Percentiles rank a stretch among this genome's conserved stretches.
Conservation (phyloP, 164 flowering plant genomes). For the Chloranthus sessilifolius region DNA sequence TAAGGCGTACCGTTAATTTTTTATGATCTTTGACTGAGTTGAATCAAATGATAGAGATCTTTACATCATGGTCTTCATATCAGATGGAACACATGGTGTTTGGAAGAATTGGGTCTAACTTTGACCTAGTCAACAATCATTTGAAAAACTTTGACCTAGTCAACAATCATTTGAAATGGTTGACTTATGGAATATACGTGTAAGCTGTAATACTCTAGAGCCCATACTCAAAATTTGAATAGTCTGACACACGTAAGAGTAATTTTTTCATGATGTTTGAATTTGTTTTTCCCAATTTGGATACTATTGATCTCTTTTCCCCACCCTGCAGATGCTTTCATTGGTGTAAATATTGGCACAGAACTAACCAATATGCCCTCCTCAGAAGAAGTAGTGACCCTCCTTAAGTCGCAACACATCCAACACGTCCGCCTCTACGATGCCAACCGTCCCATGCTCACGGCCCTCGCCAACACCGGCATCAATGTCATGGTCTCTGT, state of each 20-base stretch:
- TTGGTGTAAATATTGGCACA: conserved; percentile 89
- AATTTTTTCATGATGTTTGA: no score
- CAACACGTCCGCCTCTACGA: conserved; percentile 71
- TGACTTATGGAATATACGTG: background rate
- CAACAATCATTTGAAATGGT: background rate
- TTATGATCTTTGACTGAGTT: no score
- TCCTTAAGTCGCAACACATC: conserved; percentile 77
- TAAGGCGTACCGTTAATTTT: no score
- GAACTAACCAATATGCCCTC: conserved; percentile 74
- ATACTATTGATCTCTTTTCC: background rate
- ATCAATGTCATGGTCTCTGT: conserved; percentile 60
- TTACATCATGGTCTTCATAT: no score
- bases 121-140: no score
- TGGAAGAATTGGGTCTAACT: no score
- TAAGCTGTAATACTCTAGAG: background rate
- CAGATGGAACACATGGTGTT: no score
- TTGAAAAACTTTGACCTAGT: background rate
- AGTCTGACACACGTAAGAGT: no score
- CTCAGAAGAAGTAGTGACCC: conserved; percentile 81
- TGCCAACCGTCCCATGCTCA: conserved; percentile 73
- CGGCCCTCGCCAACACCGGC: conserved; percentile 75
- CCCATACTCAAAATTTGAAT: no score
- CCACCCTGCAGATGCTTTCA: conserved; percentile 49
- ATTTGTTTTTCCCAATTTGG: background rate
- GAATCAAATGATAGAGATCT: no score